phyloP scores from a whole-genome alignment of 441 rosid species.

The Jatropha podagrica region DNA sequence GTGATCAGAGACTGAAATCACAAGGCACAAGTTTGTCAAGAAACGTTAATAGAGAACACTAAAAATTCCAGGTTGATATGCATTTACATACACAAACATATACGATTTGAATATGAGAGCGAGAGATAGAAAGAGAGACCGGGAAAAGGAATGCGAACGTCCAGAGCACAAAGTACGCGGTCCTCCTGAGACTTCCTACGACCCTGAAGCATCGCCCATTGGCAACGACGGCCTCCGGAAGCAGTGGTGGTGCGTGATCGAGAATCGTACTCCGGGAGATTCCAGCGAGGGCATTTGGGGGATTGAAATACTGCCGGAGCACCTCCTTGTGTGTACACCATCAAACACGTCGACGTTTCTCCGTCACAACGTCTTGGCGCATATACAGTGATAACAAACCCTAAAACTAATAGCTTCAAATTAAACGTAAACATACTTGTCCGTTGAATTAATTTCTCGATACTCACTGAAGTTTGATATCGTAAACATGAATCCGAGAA shows the following conservation, averaged over 20 bases:
- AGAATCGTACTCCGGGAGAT: constrained; percentile 45
- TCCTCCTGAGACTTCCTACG: constrained; percentile 82
- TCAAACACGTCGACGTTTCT: constrained; percentile 82
- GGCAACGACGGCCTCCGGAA: constrained; percentile 45
- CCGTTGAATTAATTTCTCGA: neutral
- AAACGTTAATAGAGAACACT: neutral
- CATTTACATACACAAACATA: neutral
- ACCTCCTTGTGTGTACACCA: constrained; percentile 83
- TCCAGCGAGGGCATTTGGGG: constrained; percentile 94
- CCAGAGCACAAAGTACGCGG: constrained; percentile 80
- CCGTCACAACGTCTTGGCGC: constrained; percentile 30
- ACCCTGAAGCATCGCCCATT: constrained; percentile 68
- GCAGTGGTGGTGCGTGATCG: constrained; percentile 32
- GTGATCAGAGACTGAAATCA: neutral
- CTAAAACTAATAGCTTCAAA: constrained; percentile 24
- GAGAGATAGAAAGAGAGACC: constrained; percentile 34
- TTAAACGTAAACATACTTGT: neutral
- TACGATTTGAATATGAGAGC: neutral
- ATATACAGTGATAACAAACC: constrained; percentile 20
- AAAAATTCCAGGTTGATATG: neutral
- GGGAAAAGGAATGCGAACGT: constrained; percentile 77
- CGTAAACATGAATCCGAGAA: neutral
- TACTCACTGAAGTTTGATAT: neutral
- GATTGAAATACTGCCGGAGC: constrained; percentile 91
- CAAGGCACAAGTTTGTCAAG: neutral